phyloP scores from a whole-genome alignment of 129 eudicot genomes.

The Heracleum sosnowskyi region DNA sequence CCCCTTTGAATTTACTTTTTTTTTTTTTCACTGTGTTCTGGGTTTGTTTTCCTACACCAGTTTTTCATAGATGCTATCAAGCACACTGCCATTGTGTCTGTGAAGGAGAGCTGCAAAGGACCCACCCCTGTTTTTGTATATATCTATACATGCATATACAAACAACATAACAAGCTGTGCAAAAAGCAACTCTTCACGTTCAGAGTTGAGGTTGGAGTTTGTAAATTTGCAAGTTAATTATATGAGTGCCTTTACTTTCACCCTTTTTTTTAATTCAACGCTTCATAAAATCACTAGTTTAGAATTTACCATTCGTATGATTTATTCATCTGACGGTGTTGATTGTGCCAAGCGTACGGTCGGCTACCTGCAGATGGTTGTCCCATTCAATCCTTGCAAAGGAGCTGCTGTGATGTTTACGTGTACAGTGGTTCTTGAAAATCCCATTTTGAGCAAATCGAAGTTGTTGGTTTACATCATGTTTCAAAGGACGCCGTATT shows the following conservation, averaged over 20 bases:
- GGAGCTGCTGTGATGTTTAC: not conserved
- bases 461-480: not conserved
- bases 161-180: constrained; percentile 44
- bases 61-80: constrained; percentile 32
- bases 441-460: not conserved
- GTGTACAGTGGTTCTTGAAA: not conserved
- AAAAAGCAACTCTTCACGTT: constrained; percentile 29
- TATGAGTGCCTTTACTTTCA: constrained; percentile 1
- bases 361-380: not conserved
- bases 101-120: constrained; percentile 31
- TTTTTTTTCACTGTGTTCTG: constrained; percentile 5
- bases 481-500: not conserved
- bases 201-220: not conserved
- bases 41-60: constrained; percentile 16
- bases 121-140: constrained; percentile 29
- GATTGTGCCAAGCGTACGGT: not conserved
- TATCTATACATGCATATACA: constrained; percentile 25
- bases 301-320: not conserved
- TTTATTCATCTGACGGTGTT: not conserved
- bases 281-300: not conserved
- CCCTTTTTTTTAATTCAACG: not conserved
- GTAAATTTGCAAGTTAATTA: not conserved
- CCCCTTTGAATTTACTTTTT: not conserved
- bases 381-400: not conserved
- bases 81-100: constrained; percentile 26